Evolutionary conservation across 805 yeast genomes (phyloP), one percentile per base, ranked within the genome.

Genomic region (Lipomyces mesembrius): DNA sequence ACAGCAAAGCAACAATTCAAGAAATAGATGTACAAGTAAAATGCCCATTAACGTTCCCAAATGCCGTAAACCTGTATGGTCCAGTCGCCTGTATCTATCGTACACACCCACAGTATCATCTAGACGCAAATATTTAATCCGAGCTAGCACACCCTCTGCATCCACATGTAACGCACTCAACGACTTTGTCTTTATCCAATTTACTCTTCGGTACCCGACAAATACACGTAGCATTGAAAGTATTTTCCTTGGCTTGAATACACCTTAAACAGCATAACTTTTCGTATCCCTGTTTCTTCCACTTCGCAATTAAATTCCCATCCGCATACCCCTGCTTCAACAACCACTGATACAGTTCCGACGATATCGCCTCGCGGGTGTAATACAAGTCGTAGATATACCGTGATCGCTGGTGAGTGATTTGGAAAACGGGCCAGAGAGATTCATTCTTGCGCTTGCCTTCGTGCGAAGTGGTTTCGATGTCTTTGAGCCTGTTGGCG

Each of bases 281-380:
- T 75, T 92, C 97, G 76, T 92, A 92, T 9, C 97, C 97, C 74
- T 85, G 87, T 74, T 88, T 88, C 77, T 85, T 87, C 93, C 93
- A 89, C 80, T 88, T 92, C 27, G 97, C 94, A 37, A 92, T 90
- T 64, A 92, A 78, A 56, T 85, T 83, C 5, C 81, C 84, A 74
- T 92, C 94, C 1, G 85, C 90, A 69, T 85, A 85, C 66, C 85
- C 84, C 71, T 90, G 87, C 72, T 84, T 84, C 57, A 91, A 73
- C 25, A 92, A 78, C 89, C 92, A 92, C 56, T 87, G 87, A 76
- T 91, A 92, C 7, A 92, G 79, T 51, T 87, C 88, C 59, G 81
- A 79, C 1, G 89, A 83, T 22, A 92, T 90, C 22, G 87, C 82
- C 70, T 89, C 86, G 69, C 90, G 83, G 69, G 87, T 86, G 79